phyloP scores from a whole-genome alignment of 2,329 filamentous ascomycete species.

The Chrysoporthe deuterocubensis region DNA sequence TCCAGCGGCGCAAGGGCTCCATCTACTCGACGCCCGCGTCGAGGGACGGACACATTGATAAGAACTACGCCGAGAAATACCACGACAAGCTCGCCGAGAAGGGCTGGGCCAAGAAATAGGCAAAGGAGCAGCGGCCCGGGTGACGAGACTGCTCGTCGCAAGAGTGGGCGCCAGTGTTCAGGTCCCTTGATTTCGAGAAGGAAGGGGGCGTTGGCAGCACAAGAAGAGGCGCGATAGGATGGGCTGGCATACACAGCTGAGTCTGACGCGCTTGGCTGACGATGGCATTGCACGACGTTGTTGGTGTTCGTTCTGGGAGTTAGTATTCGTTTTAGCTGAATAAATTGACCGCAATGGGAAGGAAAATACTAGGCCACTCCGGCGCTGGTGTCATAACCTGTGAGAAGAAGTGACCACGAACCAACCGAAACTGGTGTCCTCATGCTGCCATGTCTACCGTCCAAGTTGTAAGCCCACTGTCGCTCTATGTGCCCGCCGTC shows the following conservation, averaged over 20 bases:
- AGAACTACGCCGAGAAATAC: slow-evolving; percentile 62
- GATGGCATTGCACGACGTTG: background rate
- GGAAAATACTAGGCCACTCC: background rate
- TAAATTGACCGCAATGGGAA: slow-evolving; percentile 23
- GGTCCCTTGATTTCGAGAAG: background rate
- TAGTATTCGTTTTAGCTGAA: slow-evolving; percentile 15
- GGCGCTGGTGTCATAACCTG: slow-evolving; percentile 2
- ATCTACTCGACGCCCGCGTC: slow-evolving; percentile 69
- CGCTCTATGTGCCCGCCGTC: slow-evolving; percentile 14
- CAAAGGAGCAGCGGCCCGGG: background rate
- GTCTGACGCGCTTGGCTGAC: background rate
- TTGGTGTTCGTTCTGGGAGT: slow-evolving; percentile 10
- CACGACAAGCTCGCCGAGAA: slow-evolving; percentile 63
- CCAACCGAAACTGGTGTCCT: background rate
- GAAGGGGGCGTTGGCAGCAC: background rate
- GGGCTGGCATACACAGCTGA: background rate
- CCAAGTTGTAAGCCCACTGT: slow-evolving; percentile 6
- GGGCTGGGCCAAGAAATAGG: slow-evolving; percentile 43
- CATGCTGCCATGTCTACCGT: slow-evolving; percentile 2
- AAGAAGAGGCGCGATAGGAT: background rate
- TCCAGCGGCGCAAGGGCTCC: slow-evolving; percentile 72
- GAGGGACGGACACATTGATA: slow-evolving; percentile 66
- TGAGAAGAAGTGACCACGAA: background rate
- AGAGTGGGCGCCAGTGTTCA: slow-evolving; percentile 10
- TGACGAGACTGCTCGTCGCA: slow-evolving; percentile 1